Evolutionary conservation across 2,329 filamentous ascomycete genomes (phyloP), one percentile per base, ranked within the genome.

Genomic region (Penicillium concentricum): DNA sequence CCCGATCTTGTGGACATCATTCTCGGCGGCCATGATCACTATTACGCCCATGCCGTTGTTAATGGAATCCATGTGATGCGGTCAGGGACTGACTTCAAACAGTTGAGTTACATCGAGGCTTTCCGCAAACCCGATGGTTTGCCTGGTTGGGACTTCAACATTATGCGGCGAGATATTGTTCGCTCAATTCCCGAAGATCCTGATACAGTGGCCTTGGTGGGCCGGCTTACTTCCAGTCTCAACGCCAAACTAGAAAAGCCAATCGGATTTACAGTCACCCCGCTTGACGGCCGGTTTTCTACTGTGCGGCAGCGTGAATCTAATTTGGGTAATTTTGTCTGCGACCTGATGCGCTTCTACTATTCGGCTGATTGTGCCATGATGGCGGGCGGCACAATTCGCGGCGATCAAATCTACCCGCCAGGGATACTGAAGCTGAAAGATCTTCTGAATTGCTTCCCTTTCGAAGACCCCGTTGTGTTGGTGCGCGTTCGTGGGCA

Each of bases 11-110:
- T 96, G 20, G 92, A 97, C 71, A 85, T 96, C 35, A 89, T 97
- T 43, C 81, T 96, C 0, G 91, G 92, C 47, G 92, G 92, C 0
- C 92, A 96, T 68, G 92, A 96, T 66, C 92, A 97, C 71, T 94
- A 88, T 74, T 96, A 96, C 70, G 82, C 82, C 16, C 91, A 96
- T 74, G 84, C 81, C 53, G 69, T 92, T 54, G 82, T 94, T 72
- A 92, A 92, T 59, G 88, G 87, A 9, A 90, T 85, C 0, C 92
- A 96, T 67, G 84, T 96, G 3, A 78, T 97, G n/a, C 85, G 92
- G 2, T 95, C 90, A 0, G 92, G 92, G 0, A 91, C 87, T 18
- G 92, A 97, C 72, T 97, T 96, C 76, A 95, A 94, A 75, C 90
- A 97, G 71, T 79, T 96, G 34, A 94, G 90, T 69, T 96, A 96